A percentile compares a stretch with the other conserved stretches of the same genome.
Evolutionary conservation across 345 rosid species (phyloP).

Genomic region (Lepidium aucheri): DNA sequence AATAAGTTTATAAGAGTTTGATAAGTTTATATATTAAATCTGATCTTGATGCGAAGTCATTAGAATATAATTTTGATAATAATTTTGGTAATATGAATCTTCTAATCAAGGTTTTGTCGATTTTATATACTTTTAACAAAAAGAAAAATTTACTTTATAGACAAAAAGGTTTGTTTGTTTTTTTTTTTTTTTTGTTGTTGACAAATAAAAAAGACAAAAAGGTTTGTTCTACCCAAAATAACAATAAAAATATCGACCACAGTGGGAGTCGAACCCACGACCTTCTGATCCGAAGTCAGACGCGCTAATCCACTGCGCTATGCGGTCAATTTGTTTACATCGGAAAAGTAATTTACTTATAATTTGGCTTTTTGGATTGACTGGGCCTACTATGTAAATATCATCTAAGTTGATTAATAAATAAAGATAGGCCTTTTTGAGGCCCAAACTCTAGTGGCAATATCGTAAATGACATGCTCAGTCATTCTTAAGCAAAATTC

Average conservation of each 20-base stretch:
- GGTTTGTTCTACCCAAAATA: no score
- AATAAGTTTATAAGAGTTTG: no score
- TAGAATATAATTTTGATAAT: no score
- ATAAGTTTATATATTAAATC: no score
- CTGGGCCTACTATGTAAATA: background rate
- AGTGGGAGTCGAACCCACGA: conserved; percentile 86
- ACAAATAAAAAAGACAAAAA: no score
- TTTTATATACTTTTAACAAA: no score
- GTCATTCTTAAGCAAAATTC: conserved; percentile 8
- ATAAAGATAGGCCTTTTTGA: background rate
- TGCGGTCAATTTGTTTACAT: conserved; percentile 35
- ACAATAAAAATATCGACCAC: conserved; percentile 13
- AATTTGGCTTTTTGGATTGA: background rate
- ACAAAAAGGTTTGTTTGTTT: no score
- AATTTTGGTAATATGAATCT: no score
- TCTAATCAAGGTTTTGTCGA: no score
- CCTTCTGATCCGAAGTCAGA: conserved; percentile 99
- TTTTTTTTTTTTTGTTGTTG: no score
- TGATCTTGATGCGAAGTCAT: no score
- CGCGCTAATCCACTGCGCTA: conserved; percentile 99
- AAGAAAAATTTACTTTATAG: no score
- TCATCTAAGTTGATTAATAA: background rate
- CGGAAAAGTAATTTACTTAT: background rate
- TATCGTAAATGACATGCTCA: background rate
- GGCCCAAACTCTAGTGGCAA: conserved; percentile 15